These are phyloP conservation scores for Mycena leptocephala DNA, from an alignment of 768 basidiomycete species.

Conservation along the genomic window DNA sequence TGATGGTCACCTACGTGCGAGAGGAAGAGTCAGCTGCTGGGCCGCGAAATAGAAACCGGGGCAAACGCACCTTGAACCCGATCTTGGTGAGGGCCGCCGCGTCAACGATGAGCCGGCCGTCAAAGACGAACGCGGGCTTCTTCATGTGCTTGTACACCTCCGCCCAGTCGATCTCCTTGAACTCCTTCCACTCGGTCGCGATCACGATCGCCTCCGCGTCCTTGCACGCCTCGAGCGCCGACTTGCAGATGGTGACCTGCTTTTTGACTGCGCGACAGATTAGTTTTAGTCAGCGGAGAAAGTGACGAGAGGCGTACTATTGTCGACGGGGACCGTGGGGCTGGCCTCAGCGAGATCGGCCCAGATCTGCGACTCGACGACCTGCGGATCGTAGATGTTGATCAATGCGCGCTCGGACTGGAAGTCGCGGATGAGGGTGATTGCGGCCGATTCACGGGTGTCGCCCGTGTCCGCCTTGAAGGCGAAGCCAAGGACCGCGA, in stretches of 20 bases:
- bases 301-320: slow-evolving; percentile 66
- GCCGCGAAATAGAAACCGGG: slow-evolving; percentile 5
- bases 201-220: slow-evolving; percentile 95
- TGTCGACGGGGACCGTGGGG: slow-evolving; percentile 74
- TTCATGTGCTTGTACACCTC: slow-evolving; percentile 90
- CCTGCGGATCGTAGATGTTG: slow-evolving; percentile 94
- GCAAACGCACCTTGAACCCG: slow-evolving; percentile 84
- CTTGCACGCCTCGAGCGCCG: slow-evolving; percentile 91
- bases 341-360: slow-evolving; percentile 79
- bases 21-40: neutral
- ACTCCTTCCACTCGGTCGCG: slow-evolving; percentile 98
- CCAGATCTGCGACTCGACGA: slow-evolving; percentile 92
- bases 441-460: slow-evolving; percentile 97
- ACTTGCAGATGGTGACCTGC: slow-evolving; percentile 84
- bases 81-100: slow-evolving; percentile 84
- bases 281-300: slow-evolving; percentile 5
- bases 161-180: slow-evolving; percentile 93
- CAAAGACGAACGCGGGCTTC: slow-evolving; percentile 99
- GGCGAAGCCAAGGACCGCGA: slow-evolving; percentile 97
- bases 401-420: slow-evolving; percentile 89
- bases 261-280: slow-evolving; percentile 77
- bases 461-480: slow-evolving; percentile 99
- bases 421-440: slow-evolving; percentile 96
- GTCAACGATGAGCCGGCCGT: slow-evolving; percentile 92
- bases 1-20: slow-evolving; percentile 65